Conservation (phyloP, 345 rosid genomes). For the Gossypium anomalum region DNA sequence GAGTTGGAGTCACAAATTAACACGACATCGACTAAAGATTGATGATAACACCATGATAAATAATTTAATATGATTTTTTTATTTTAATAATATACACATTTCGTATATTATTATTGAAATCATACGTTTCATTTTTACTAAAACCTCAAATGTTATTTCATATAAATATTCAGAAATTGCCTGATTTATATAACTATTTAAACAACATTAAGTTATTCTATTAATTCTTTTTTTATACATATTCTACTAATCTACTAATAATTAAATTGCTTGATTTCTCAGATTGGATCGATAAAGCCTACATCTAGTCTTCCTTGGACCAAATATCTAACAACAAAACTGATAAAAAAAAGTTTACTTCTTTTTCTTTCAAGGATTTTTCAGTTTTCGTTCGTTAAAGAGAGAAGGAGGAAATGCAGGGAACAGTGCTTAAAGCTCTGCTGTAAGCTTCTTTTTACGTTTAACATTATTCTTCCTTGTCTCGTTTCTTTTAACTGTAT, state of each 20-base stretch:
- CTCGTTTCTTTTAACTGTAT: not conserved
- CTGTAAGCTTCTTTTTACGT: constrained; percentile 1
- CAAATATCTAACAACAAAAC: not conserved
- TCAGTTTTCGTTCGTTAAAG: not conserved
- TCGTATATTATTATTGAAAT: too few relatives aligned
- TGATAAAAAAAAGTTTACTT: not conserved
- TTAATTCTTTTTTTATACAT: not conserved
- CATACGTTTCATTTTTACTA: too few relatives aligned
- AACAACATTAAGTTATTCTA: not conserved
- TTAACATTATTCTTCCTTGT: not conserved
- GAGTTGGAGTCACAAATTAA: too few relatives aligned
- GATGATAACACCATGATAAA: too few relatives aligned
- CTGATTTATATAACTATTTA: not conserved
- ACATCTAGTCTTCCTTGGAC: not conserved
- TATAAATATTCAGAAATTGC: not conserved
- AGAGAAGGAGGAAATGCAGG: constrained; percentile 5
- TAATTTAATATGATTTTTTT: too few relatives aligned
- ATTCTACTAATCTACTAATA: too few relatives aligned
- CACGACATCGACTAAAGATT: too few relatives aligned
- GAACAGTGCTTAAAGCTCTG: not conserved
- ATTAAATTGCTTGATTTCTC: too few relatives aligned
- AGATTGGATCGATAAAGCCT: not conserved
- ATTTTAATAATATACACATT: too few relatives aligned
- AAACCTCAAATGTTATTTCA: not conserved
- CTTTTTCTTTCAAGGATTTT: not conserved